These are phyloP conservation scores for Gymnopilus dilepis DNA, from an alignment of 768 basidiomycete genomes.

Conservation along the genomic window DNA sequence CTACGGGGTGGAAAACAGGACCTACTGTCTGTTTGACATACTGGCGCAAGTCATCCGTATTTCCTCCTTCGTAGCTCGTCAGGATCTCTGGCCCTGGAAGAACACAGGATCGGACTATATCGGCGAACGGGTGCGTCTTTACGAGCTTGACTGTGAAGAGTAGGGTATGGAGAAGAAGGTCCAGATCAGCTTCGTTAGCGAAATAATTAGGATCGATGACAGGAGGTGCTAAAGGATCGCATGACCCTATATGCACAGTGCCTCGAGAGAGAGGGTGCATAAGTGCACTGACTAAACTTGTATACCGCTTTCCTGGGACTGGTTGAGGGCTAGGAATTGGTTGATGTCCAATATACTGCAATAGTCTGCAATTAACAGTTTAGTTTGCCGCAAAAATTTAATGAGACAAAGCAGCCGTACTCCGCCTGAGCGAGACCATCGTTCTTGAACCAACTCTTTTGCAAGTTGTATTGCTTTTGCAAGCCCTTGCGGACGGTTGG, in stretches of 20 bases:
- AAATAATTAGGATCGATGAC: neutral
- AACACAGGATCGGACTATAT: conserved; percentile 10
- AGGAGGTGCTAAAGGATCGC: conserved; percentile 3
- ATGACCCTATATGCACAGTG: conserved; percentile 11
- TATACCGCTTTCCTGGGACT: conserved; percentile 12
- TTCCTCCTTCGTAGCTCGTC: neutral
- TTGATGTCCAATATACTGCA: neutral
- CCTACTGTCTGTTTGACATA: conserved; percentile 2
- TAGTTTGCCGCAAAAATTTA: too few relatives aligned
- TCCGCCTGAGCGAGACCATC: neutral
- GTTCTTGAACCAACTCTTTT: neutral
- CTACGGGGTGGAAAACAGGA: conserved; percentile 8
- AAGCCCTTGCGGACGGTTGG: neutral
- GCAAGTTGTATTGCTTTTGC: conserved; percentile 4
- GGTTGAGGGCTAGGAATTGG: neutral
- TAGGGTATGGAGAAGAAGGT: neutral
- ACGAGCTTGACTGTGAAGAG: conserved; percentile 6
- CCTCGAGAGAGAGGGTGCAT: conserved; percentile 11
- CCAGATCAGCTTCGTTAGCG: neutral
- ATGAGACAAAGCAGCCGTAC: neutral
- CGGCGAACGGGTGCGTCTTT: conserved; percentile 8
- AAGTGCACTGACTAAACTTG: conserved; percentile 7
- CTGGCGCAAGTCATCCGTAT: neutral
- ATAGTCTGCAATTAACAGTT: neutral
- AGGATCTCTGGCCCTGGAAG: conserved; percentile 6